A percentile compares a stretch with the other conserved stretches of the same genome.
These are phyloP conservation scores for Trichosporon sp. DNA, from an alignment of 1,284 basidiomycete genomes.

Conservation along the genomic window DNA sequence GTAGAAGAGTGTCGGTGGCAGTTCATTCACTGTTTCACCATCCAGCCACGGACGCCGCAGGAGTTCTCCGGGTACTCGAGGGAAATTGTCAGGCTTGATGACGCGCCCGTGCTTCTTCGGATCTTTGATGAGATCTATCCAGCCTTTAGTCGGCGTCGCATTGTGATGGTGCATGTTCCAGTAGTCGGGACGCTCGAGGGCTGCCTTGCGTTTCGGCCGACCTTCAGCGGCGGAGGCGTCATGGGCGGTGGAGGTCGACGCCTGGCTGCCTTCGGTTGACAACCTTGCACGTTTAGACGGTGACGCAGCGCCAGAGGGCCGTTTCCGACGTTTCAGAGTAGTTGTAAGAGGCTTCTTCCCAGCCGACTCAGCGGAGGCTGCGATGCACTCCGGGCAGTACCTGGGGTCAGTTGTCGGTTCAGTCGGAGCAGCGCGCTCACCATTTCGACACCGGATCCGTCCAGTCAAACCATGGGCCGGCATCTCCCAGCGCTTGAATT, in stretches of 20 bases:
- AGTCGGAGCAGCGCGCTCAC: slow-evolving; percentile 26
- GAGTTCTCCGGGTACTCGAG: slow-evolving; percentile 25
- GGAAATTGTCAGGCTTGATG: slow-evolving; percentile 36
- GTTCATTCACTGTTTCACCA: not conserved
- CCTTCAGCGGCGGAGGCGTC: slow-evolving; percentile 10
- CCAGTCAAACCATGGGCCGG: slow-evolving; percentile 39
- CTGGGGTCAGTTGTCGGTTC: slow-evolving; percentile 14
- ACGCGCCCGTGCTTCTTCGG: slow-evolving; percentile 39
- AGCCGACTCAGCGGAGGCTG: not conserved
- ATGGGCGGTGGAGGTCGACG: slow-evolving; percentile 8
- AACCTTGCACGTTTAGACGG: slow-evolving; percentile 11
- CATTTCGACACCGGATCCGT: slow-evolving; percentile 38
- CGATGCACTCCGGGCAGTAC: slow-evolving; percentile 27
- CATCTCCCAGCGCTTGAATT: slow-evolving; percentile 20
- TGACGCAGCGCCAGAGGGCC: not conserved
- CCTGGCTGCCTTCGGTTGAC: slow-evolving; percentile 1
- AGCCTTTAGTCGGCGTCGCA: slow-evolving; percentile 44
- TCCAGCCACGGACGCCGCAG: slow-evolving; percentile 37
- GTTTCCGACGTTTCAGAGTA: slow-evolving; percentile 28
- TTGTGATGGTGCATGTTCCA: slow-evolving; percentile 46
- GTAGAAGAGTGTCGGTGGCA: slow-evolving; percentile 38
- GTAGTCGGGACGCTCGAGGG: slow-evolving; percentile 43
- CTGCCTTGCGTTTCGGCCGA: slow-evolving; percentile 44
- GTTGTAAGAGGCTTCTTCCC: slow-evolving; percentile 25
- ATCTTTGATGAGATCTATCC: slow-evolving; percentile 46